Evolutionary conservation across 116 monocot genomes (phyloP), one percentile per base, ranked within the genome.

Genomic region (Papilionanthe hybrid): DNA sequence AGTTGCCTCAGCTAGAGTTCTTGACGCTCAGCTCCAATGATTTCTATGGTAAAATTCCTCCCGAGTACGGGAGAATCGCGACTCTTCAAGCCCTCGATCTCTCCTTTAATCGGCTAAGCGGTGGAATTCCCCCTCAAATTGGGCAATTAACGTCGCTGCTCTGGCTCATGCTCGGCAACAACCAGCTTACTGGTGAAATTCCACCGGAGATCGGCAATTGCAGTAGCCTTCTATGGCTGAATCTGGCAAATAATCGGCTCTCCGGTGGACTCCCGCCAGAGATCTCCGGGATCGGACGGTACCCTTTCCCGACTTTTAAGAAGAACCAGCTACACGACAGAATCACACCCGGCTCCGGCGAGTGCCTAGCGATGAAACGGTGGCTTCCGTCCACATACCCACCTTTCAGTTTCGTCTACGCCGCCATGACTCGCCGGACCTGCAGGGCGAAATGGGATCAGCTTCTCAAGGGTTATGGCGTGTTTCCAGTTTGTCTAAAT

Each of bases 301-400:
- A 88, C 23, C 95, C 95, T 1, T 42, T 23, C 0, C 81, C 88
- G 25, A 91, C 93, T 19, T 96, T 96, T 79, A 84, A 87, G 49
- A 20, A 18, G 55, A 96, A 96, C 72, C 77, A 84, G 23, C 53
- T 19, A 13, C 55, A 72, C 15, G 23, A 79, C 17, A 50, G 5
- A 6, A 48, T 55, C 23, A 37, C 74, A 9, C 13, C 60, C 6
- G 88, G 81, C 30, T 89, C 93, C 50, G 96, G 93, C 49, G 96
- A 96, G 81, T 93, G 93, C 77, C 71, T 87, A 18, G n/a, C 88
- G 22, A 90, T 93, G 91, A 80, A 72, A 60, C 83, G 90, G 20
- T 96, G 93, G 95, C 67, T 96, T 5, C 93, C 93, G n/a, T 88
- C 88, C 69, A 81, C 23, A 13, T 96, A 93, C 78, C 93, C 90